These are phyloP conservation scores for Vitis hybrid DNA, from an alignment of 177 flowering plant species.

Conservation along the genomic window DNA sequence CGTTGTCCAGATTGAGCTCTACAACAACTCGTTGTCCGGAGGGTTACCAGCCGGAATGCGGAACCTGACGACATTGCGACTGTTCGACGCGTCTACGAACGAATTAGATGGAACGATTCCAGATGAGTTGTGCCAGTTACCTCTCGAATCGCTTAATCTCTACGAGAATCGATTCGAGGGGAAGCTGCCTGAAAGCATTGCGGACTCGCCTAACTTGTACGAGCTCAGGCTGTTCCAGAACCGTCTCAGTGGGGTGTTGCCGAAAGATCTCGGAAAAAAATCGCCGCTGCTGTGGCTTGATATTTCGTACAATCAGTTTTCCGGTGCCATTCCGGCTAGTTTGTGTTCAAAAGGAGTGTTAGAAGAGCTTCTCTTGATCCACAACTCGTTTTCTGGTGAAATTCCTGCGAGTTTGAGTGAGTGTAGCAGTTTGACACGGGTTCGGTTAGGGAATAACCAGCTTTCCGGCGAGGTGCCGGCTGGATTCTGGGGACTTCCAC, in stretches of 20 bases:
- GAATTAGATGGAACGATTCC: slow-evolving; percentile 51
- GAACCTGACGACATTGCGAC: slow-evolving; percentile 42
- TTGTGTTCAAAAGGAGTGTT: slow-evolving; percentile 47
- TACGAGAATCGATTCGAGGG: slow-evolving; percentile 60
- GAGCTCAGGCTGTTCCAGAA: slow-evolving; percentile 58
- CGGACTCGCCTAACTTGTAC: slow-evolving; percentile 46
- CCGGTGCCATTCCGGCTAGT: slow-evolving; percentile 48
- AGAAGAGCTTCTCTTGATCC: slow-evolving; percentile 48
- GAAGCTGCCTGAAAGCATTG: slow-evolving; percentile 46
- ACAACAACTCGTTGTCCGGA: slow-evolving; percentile 62
- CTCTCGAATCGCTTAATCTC: slow-evolving; percentile 59
- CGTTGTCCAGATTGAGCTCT: slow-evolving; percentile 63
- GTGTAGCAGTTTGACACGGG: slow-evolving; percentile 50
- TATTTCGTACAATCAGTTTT: slow-evolving; percentile 44
- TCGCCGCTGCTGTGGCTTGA: slow-evolving; percentile 53
- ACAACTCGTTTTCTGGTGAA: slow-evolving; percentile 50
- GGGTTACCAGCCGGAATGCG: slow-evolving; percentile 46
- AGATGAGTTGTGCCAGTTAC: slow-evolving; percentile 46
- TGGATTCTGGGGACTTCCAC: slow-evolving; percentile 67
- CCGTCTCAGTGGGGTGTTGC: slow-evolving; percentile 45
- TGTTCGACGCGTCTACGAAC: slow-evolving; percentile 68
- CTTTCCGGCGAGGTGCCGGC: slow-evolving; percentile 61
- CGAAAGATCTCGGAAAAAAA: slow-evolving; percentile 48
- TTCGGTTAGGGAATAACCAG: slow-evolving; percentile 45
- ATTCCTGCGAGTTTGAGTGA: slow-evolving; percentile 45